phyloP scores from a whole-genome alignment of 768 basidiomycete genomes.

The Gyrodon lividus region DNA sequence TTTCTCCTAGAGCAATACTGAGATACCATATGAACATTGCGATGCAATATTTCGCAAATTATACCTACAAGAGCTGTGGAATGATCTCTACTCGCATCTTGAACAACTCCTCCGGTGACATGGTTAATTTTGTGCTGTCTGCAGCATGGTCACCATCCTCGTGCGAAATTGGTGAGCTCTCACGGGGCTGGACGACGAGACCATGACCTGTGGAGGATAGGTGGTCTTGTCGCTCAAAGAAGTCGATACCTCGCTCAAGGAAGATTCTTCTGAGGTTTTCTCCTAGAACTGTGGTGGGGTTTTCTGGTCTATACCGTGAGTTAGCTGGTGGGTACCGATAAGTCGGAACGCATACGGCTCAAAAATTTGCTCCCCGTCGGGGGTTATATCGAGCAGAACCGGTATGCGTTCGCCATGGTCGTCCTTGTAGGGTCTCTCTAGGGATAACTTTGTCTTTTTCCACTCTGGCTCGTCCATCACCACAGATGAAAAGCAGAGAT shows the following conservation, averaged over 20 bases:
- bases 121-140: slow-evolving; percentile 39
- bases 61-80: slow-evolving; percentile 69
- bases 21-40: slow-evolving; percentile 15
- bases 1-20: slow-evolving; percentile 77
- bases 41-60: neutral
- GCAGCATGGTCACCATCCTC: slow-evolving; percentile 31
- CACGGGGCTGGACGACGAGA: slow-evolving; percentile 26
- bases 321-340: slow-evolving; percentile 14
- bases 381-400: slow-evolving; percentile 63
- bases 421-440: slow-evolving; percentile 82
- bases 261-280: slow-evolving; percentile 70
- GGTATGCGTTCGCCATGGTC: slow-evolving; percentile 66
- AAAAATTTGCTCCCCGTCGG: slow-evolving; percentile 65
- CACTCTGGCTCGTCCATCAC: slow-evolving; percentile 42
- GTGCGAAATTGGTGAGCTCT: slow-evolving; percentile 24
- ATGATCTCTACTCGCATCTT: slow-evolving; percentile 73
- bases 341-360: slow-evolving; percentile 57
- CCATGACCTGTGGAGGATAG: slow-evolving; percentile 17
- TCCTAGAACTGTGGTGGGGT: slow-evolving; percentile 57
- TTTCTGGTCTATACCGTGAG: slow-evolving; percentile 45
- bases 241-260: slow-evolving; percentile 69
- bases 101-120: slow-evolving; percentile 71
- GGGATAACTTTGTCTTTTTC: slow-evolving; percentile 62
- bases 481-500: neutral
- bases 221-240: slow-evolving; percentile 57